Conservation (phyloP, 2,329 filamentous ascomycete species). For the Colletotrichum somersetense region DNA sequence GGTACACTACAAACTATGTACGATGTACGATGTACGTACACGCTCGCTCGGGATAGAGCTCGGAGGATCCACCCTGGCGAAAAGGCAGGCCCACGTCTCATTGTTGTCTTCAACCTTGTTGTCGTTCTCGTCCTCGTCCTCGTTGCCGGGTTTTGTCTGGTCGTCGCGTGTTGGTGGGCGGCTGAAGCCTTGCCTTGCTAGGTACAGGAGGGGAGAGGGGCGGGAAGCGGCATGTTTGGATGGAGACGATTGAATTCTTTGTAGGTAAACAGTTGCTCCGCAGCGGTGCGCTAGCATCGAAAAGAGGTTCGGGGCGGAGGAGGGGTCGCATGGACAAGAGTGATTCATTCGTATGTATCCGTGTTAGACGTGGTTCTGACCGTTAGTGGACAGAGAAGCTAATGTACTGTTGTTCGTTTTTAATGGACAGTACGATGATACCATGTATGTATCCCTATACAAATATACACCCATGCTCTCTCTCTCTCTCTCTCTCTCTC, state of each 20-base stretch:
- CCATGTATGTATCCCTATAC: no score
- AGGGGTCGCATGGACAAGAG: slow-evolving; percentile 15
- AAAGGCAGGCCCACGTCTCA: slow-evolving; percentile 5
- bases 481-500: no score
- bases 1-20: no score
- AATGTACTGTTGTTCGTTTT: neutral
- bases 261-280: slow-evolving; percentile 32
- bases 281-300: slow-evolving; percentile 31
- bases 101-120: neutral
- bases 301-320: slow-evolving; percentile 32
- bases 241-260: slow-evolving; percentile 32
- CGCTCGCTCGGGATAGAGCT: slow-evolving; percentile 14
- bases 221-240: slow-evolving; percentile 13
- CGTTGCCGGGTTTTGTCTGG: slow-evolving; percentile 7
- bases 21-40: no score
- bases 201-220: neutral
- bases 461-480: no score
- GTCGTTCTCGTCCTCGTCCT: neutral
- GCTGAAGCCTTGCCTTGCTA: slow-evolving; percentile 3
- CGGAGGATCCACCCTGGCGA: slow-evolving; percentile 7
- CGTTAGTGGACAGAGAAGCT: slow-evolving; percentile 10
- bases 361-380: neutral
- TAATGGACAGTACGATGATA: no score
- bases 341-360: neutral
- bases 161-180: slow-evolving; percentile 38